Evolutionary conservation across 768 basidiomycete species (phyloP), one percentile per base, ranked within the genome.

Genomic region (Pluteus cervinus): DNA sequence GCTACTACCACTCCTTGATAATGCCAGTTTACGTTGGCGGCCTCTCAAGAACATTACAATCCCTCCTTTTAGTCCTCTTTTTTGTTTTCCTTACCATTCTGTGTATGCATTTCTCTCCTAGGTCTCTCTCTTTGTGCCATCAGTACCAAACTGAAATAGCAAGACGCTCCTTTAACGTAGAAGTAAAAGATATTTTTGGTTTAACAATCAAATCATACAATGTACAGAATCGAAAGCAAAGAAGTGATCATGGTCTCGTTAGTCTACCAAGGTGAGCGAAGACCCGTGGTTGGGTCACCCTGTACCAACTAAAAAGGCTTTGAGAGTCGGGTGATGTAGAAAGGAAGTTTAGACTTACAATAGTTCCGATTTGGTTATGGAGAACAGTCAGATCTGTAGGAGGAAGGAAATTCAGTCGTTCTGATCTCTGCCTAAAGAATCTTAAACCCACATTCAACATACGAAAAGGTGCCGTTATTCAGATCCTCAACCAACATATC

Each of bases 401-500:
- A 8, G 8, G 21, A 30, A 14, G 40, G 44, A 44, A 45, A 41
- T 15, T n/a, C n/a, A 25, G 30, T 16, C 24, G 12, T 11, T 17
- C 12, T 36, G 20, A 16, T 5, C n/a, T n/a, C n/a, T 20, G n/a
- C 12, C 18, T 24, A 14, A 2, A 40, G 20, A 16, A 29, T 32
- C 39, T 25, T 15, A 29, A 31, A 69, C 81, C 46, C 51, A 94
- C 91, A 92, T 55, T 96, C 90, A 4, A 81, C 60, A 61, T 94
- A 96, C 1, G 87, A 82, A 79, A 93, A 75, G 0, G 82, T 84
- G n/a, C 87, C 92, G 50, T 94, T 96, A 54, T 99, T 99, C 56
- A 84, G 77, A 60, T 99, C 96, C 65, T 99, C 96, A 17, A 96
- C 80, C 9, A 99, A 71, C 86, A 96, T 86, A 62, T 99, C 96